phyloP scores from a whole-genome alignment of 2,329 filamentous ascomycete species.

The Leptographium radiaticola region DNA sequence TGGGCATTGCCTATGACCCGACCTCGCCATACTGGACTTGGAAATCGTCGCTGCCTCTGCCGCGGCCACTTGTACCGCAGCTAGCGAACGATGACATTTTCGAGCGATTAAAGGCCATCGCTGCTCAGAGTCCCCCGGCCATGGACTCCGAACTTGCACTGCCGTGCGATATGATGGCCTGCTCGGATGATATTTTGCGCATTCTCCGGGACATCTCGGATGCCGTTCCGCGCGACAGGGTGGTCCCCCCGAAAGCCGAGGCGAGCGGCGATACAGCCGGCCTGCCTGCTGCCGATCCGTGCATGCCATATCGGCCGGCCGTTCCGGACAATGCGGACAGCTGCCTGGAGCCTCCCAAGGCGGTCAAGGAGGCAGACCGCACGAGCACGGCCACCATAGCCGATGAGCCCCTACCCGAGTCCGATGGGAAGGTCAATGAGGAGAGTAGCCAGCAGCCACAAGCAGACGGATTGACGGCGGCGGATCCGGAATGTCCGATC shows the following conservation, averaged over 20 bases:
- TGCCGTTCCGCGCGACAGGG: not conserved
- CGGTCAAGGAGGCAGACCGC: not conserved
- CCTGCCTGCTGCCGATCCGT: not conserved
- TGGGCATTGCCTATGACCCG: conserved; percentile 8
- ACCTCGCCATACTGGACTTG: conserved; percentile 2
- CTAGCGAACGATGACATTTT: not conserved
- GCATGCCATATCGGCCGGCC: not conserved
- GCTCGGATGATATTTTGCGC: not conserved
- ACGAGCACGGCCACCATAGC: not conserved
- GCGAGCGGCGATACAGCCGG: not conserved
- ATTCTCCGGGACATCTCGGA: not conserved
- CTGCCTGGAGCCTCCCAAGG: not conserved
- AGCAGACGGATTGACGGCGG: not conserved
- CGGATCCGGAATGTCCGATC: not conserved
- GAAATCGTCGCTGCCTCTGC: not conserved
- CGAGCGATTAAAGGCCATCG: not conserved
- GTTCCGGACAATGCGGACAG: not conserved
- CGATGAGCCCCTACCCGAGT: not conserved
- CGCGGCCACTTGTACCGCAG: no score
- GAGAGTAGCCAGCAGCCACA: not conserved
- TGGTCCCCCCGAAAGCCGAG: not conserved
- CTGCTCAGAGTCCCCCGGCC: not conserved
- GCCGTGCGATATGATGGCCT: not conserved
- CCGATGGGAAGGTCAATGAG: not conserved
- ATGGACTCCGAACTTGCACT: not conserved